These are phyloP conservation scores for Amyloporia xantha DNA, from an alignment of 768 basidiomycete species.

Conservation along the genomic window DNA sequence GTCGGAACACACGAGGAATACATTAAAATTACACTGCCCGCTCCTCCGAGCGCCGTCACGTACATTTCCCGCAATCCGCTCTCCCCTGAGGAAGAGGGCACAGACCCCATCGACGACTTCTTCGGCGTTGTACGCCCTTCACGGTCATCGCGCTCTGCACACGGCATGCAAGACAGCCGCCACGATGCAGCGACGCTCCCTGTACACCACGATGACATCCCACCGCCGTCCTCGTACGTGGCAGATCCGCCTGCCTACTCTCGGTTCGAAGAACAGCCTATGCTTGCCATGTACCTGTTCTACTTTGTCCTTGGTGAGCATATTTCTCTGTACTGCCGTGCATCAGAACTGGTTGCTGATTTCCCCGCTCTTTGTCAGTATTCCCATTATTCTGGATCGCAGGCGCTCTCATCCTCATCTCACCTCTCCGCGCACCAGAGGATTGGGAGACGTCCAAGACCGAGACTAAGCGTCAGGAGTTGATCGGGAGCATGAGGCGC, in stretches of 20 bases:
- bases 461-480: slow-evolving; percentile 25
- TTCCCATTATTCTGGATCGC: slow-evolving; percentile 46
- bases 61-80: background rate
- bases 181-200: slow-evolving; percentile 21
- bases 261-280: slow-evolving; percentile 30
- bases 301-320: slow-evolving; percentile 43
- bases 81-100: slow-evolving; percentile 7
- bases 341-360: background rate
- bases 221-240: slow-evolving; percentile 26
- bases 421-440: slow-evolving; percentile 32
- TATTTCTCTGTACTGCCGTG: background rate
- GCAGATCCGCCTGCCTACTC: slow-evolving; percentile 30
- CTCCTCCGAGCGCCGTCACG: slow-evolving; percentile 1
- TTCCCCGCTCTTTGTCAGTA: slow-evolving; percentile 23
- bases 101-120: slow-evolving; percentile 13
- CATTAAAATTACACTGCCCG: background rate
- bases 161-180: slow-evolving; percentile 25
- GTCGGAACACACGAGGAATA: background rate
- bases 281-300: slow-evolving; percentile 43
- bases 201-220: slow-evolving; percentile 18
- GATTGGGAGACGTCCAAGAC: slow-evolving; percentile 32
- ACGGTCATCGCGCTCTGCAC: slow-evolving; percentile 9
- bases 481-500: slow-evolving; percentile 27
- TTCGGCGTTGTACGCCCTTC: slow-evolving; percentile 22
- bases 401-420: slow-evolving; percentile 33